Evolutionary conservation across 2,329 filamentous ascomycete genomes (phyloP), one percentile per base, ranked within the genome.

Genomic region (Botrytis fabae): DNA sequence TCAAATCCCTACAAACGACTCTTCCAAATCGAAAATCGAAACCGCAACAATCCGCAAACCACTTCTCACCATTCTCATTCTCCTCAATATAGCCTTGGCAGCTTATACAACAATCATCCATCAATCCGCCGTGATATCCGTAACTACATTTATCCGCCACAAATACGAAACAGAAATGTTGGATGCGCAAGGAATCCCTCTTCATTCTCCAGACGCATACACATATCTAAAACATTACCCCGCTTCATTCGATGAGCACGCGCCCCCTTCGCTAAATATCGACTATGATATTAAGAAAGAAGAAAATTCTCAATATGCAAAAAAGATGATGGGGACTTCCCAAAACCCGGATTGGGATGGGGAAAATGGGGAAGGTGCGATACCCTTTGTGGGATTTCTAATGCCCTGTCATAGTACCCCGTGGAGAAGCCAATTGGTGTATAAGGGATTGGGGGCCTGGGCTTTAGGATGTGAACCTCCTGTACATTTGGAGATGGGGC

Each of bases 371-470:
- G 51, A 25, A 4, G 4, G 4, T 1, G 48, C 25, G 5, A 75
- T 77, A 61, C 85, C 90, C 18, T 91, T 91, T 78, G 89, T 91
- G 48, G 91, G 92, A 32, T 98, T 98, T 83, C 87, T 99, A 38
- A 97, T 95, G 87, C 96, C 96, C 16, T 99, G 96, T 83, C 96
- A 99, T 85, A 93, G 92, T 76, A 98, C 95, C 0, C 95, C 96
- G 3, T 98, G 96, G 95, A 92, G 95, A 78, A 94, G 92, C 25
- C 93, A 97, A 79, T 87, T 98, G 57, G 86, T 97, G 74, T 89
- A 96, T 79, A 89, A 93, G 0, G 84, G 85, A 44, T 89, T 98
- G 70, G 84, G 89, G 73, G 94, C 94, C 6, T 95, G 95, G 85
- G 95, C 95, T 0, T 85, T 98, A 25, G 92, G 92, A 9, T 99